Conservation (phyloP, 2,329 filamentous ascomycete genomes). For the Scleromitrula shiraiana region DNA sequence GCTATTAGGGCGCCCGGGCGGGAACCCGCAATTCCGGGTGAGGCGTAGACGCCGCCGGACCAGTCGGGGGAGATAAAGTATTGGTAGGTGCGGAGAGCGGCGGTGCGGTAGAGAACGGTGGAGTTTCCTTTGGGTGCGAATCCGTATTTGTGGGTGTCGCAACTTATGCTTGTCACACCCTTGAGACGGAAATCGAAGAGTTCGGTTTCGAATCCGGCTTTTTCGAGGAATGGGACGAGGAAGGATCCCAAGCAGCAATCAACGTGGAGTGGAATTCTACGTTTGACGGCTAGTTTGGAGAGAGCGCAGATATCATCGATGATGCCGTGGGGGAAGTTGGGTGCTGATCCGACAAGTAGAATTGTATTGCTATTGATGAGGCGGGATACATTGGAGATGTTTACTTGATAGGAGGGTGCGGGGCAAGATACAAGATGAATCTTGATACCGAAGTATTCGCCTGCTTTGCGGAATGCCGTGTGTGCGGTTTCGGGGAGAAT, state of each 20-base stretch:
- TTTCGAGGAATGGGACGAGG: conserved; percentile 82
- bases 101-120: conserved; percentile 80
- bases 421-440: conserved; percentile 82
- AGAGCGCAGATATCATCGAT: conserved; percentile 88
- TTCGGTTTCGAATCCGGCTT: conserved; percentile 83
- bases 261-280: conserved; percentile 82
- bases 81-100: conserved; percentile 73
- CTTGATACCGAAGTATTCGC: conserved; percentile 95
- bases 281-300: conserved; percentile 71
- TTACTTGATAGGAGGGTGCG: conserved; percentile 76
- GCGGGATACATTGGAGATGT: conserved; percentile 67
- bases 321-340: conserved; percentile 97
- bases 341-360: conserved; percentile 85
- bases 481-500: conserved; percentile 92
- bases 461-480: conserved; percentile 92
- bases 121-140: conserved; percentile 98
- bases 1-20: conserved; percentile 91
- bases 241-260: conserved; percentile 98
- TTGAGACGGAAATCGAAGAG: conserved; percentile 90
- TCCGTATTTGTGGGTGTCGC: conserved; percentile 98
- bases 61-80: conserved; percentile 96
- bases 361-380: conserved; percentile 93
- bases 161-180: conserved; percentile 90
- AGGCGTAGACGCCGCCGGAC: conserved; percentile 93
- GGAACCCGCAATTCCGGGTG: conserved; percentile 83